A percentile compares a stretch with the other conserved stretches of the same genome.
These are phyloP conservation scores for Microcos paniculata DNA, from an alignment of 345 rosid genomes.

Conservation along the genomic window DNA sequence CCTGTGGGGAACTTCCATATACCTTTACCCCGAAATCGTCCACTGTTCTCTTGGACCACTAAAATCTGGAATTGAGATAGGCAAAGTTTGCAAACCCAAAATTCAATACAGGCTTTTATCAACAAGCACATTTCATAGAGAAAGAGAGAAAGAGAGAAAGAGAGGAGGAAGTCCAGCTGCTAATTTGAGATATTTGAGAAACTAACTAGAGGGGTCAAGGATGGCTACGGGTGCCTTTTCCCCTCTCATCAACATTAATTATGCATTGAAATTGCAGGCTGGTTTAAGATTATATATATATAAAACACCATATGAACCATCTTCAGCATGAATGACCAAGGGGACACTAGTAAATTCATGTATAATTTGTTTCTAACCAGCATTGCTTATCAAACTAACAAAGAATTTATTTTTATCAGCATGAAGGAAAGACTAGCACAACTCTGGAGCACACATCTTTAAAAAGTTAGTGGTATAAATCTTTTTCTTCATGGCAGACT, in stretches of 20 bases:
- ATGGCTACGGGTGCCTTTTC: too few relatives aligned
- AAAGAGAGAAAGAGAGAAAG: neutral
- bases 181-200: too few relatives aligned
- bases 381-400: neutral
- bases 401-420: neutral
- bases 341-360: neutral
- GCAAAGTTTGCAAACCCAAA: constrained; percentile 3
- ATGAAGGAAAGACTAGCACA: neutral
- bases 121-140: too few relatives aligned
- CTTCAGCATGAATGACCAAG: too few relatives aligned
- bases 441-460: neutral
- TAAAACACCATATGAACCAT: too few relatives aligned
- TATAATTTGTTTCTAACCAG: neutral
- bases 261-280: too few relatives aligned
- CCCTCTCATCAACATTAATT: too few relatives aligned
- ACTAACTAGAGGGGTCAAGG: too few relatives aligned
- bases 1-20: constrained; percentile 92
- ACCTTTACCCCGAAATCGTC: constrained; percentile 54
- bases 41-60: constrained; percentile 79
- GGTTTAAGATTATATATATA: too few relatives aligned
- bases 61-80: constrained; percentile 46
- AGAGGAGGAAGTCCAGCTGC: too few relatives aligned
- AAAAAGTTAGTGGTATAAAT: neutral
- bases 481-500: neutral
- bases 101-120: too few relatives aligned